phyloP scores from a whole-genome alignment of 805 yeast species.

The Ogataea ramenticola region DNA sequence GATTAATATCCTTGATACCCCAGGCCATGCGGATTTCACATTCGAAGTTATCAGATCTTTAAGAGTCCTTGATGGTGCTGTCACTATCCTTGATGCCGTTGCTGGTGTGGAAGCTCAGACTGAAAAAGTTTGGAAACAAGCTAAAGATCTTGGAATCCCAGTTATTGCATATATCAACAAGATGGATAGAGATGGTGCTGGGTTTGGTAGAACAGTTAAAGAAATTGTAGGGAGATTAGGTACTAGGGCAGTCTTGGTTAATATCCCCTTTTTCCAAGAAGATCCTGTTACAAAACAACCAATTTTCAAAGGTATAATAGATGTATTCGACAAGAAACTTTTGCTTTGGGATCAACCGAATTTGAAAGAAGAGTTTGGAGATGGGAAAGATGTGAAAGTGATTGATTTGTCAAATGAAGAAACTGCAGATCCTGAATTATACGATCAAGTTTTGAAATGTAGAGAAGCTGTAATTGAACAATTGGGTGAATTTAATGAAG shows the following conservation, averaged over 20 bases:
- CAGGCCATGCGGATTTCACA: constrained; percentile 97
- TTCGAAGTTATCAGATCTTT: constrained; percentile 89
- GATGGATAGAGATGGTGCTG: constrained; percentile 97
- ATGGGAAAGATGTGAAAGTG: constrained; percentile 48
- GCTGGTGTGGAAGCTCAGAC: constrained; percentile 99
- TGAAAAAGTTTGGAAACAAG: constrained; percentile 93
- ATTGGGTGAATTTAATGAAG: constrained; percentile 76
- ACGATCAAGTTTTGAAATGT: constrained; percentile 44
- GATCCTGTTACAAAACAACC: constrained; percentile 29
- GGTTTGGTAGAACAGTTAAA: constrained; percentile 81
- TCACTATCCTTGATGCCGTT: constrained; percentile 87
- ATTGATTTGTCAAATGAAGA: constrained; percentile 29
- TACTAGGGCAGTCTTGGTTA: constrained; percentile 68
- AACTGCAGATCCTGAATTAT: constrained; percentile 22
- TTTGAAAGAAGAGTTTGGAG: constrained; percentile 18
- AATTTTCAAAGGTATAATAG: constrained; percentile 65
- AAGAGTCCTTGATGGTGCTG: constrained; percentile 90
- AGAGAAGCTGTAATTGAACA: constrained; percentile 80
- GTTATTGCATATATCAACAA: constrained; percentile 78
- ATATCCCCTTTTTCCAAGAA: constrained; percentile 62
- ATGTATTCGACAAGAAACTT: constrained; percentile 57
- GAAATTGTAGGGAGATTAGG: constrained; percentile 73
- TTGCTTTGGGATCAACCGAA: constrained; percentile 37
- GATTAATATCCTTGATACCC: constrained; percentile 90
- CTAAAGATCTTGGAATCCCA: constrained; percentile 61